Evolutionary conservation across 176 grass and related monocot genomes (phyloP).

Genomic region (Carex scoparia): DNA sequence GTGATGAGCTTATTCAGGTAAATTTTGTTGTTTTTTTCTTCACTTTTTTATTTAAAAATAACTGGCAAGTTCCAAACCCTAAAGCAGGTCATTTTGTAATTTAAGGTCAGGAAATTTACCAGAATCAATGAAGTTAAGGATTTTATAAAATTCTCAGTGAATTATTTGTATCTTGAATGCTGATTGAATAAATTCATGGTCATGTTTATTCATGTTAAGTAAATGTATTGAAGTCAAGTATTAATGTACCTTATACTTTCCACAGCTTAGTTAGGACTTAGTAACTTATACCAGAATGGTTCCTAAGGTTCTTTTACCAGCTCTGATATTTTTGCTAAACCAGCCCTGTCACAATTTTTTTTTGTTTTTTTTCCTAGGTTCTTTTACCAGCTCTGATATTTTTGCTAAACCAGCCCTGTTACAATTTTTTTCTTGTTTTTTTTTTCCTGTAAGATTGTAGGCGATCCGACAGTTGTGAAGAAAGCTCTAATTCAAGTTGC

Average conservation of each 20-base stretch:
- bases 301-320: not conserved
- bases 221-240: not conserved
- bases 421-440: constrained; percentile 7
- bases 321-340: not conserved
- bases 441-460: constrained; percentile 49
- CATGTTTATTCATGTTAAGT: not conserved
- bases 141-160: not conserved
- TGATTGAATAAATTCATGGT: not conserved
- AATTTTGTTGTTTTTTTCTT: not conserved
- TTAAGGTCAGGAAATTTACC: not conserved
- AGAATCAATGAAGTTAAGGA: not conserved
- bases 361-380: not conserved
- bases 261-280: no score
- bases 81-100: not conserved
- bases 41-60: not conserved
- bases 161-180: not conserved
- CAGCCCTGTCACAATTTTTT: not conserved
- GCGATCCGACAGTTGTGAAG: constrained; percentile 59
- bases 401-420: not conserved
- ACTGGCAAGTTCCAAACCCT: not conserved
- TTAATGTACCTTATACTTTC: not conserved
- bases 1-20: constrained; percentile 89
- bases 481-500: constrained; percentile 85
- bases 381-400: not conserved
- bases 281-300: not conserved